A percentile compares a stretch with the other conserved stretches of the same genome.
These are phyloP conservation scores for Microbotryum silenes-acaulis DNA, from an alignment of 1,284 basidiomycete species.

Conservation along the genomic window DNA sequence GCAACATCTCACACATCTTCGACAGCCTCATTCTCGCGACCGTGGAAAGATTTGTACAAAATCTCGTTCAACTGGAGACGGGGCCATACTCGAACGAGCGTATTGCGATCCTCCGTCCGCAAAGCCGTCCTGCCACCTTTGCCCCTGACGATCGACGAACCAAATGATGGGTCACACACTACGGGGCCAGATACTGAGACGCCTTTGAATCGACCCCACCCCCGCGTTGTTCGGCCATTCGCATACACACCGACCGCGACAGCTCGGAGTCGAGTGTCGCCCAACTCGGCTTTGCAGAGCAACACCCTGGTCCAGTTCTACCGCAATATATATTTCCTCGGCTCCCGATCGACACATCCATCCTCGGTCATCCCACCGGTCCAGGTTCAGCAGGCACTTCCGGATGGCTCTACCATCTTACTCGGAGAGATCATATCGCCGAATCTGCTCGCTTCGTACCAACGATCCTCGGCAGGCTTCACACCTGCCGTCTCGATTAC, in stretches of 20 bases:
- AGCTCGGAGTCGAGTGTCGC: too few relatives aligned
- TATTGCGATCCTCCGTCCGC: slow-evolving; percentile 11
- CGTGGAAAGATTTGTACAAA: slow-evolving; percentile 31
- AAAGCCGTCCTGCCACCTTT: slow-evolving; percentile 10
- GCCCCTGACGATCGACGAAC: too few relatives aligned
- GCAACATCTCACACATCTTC: neutral
- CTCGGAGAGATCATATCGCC: slow-evolving; percentile 14
- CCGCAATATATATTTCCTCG: slow-evolving; percentile 7
- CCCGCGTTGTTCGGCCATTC: neutral
- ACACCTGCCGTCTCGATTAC: neutral
- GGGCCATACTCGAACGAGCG: slow-evolving; percentile 21
- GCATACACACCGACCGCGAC: too few relatives aligned
- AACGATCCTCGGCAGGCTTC: slow-evolving; percentile 2
- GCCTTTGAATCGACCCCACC: neutral
- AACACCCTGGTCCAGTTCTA: slow-evolving; percentile 20
- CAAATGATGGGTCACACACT: too few relatives aligned
- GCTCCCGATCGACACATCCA: neutral
- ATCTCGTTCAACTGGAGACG: slow-evolving; percentile 31
- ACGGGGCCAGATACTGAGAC: neutral
- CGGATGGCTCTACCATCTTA: slow-evolving; percentile 1
- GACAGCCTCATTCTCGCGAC: neutral
- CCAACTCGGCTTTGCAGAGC: neutral
- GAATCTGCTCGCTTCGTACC: neutral
- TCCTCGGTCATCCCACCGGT: slow-evolving; percentile 4
- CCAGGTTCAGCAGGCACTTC: slow-evolving; percentile 12